Evolutionary conservation across 208 protist genomes (phyloP), one percentile per base, ranked within the genome.

Genomic region (Tetramitus jugosus): DNA sequence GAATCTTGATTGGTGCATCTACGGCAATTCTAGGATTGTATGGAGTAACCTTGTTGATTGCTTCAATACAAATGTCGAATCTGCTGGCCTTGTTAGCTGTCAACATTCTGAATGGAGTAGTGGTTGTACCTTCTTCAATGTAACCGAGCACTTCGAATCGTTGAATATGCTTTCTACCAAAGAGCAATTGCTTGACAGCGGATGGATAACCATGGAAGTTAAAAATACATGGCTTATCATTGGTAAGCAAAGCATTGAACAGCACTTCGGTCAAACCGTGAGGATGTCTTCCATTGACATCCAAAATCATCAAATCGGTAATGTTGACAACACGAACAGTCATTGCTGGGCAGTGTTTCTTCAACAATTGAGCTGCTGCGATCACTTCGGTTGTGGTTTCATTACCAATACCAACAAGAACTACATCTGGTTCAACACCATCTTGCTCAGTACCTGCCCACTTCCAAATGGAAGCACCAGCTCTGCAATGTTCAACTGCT

Each of bases 191-290:
- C 13, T 81, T 62, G 31, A 81, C 26, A 3, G 35, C 13, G n/a
- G 26, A 80, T 23, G 72, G 29, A 79, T 81, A 81, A 29, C 79
- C 76, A 20, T 81, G 79, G 76, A 80, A 81, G 20, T 42, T 60
- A 26, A 81, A 81, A 23, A 81, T 79, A 42, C 78, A 23, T 62
- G 61, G 79, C 76, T 80, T 69, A 20, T 81, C 23, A 13, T 46
- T 79, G 3, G 72, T 81, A 78, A 81, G 79, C 14, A 81, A 53
- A 20, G 60, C 6, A n/a, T 81, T n/a, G 60, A 81, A 81, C 7
- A 71, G 33, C 10, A 23, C 26, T 26, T 81, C 77, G 17, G 7
- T 10, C 13, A 81, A n/a, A 71, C 71, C 79, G 23, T 81, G 79
- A 56, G 49, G 49, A 56, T 56, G 49, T 56, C 20, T 20, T 26